Base-by-base conservation (phyloP, 441 rosid species). In the Omphalea diandra region DNA sequence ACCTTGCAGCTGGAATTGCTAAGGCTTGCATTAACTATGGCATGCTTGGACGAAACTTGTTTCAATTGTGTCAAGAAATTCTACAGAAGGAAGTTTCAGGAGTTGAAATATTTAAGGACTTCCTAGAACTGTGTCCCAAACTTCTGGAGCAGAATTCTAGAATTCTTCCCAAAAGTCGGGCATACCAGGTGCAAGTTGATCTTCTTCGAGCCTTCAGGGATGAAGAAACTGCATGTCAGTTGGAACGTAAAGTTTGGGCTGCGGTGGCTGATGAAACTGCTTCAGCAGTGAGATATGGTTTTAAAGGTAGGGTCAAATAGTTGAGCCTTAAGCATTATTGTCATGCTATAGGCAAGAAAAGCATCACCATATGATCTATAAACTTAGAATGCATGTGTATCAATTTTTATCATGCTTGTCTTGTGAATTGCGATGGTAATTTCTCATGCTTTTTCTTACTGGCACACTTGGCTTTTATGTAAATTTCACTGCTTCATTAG, bases 201-300 rank as follows among this genome's bases (percentile, higher is more conserved):
- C 93, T 94, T 77, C 96, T 86, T 76, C 86, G 86, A 69, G 94
- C 88, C 52, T 90, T 97, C 69, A 74, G 83, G 60, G 90, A 90
- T 70, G 93, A 86, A 74, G 67, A 69, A 55, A 76, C 77, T 27
- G 96, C 98, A 27, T 29, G 75, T 65, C 78, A 86, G 65, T 64
- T 88, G 82, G 98, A 94, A 65, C 83, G 77, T 65, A 85, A 83
- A 75, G 91, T 90, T 65, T 92, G 98, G 97, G 84, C 85, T 74
- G 96, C 99, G 67, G 93, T 92, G 76, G 98, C 96, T 68, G 96
- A 89, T 77, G 99, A 94, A 83, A 94, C 99, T 76, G 98, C 97
- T 72, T 85, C 90, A 59, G 94, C 96, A 52, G 93, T 94, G 71
- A 89, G 96, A 88, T 90, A 92, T 69, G 94, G 90, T 47, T 94